Base-by-base conservation (phyloP, 192 early-diverging fungal genomes). In the Coemansia sp. region DNA sequence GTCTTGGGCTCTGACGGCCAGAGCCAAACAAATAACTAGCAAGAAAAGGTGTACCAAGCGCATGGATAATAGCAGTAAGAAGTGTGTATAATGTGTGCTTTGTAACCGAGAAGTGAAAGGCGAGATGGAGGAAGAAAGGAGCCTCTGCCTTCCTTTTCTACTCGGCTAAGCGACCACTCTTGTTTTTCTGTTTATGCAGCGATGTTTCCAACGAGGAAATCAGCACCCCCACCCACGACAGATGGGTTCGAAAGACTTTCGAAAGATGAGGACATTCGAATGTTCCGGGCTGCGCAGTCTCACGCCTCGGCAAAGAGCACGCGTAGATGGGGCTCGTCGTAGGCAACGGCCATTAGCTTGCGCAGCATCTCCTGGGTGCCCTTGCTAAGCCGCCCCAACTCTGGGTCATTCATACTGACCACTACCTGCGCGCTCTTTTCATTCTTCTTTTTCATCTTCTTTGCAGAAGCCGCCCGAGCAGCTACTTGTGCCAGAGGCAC, bases 361-460 rank as follows among this genome's bases (percentile, higher is more conserved):
- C 62, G 76, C 59, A 79, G 43, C 59, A 64, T 56, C 13, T 79
- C 76, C 45, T 65, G 40, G 48, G 59, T 62, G 18, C 45, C 50
- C 18, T 38, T 38, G 10, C 62, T 39, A 9, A 33, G 37, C 16
- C 35, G 45, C 21, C 35, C 48, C 26, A 73, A 56, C 26, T 10
- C n/a, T 3, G 76, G 70, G 38, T 79, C 76, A 11, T 63, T 70
- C 9, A 79, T 53, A 9, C 42, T 65, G 16, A 79, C 35, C 20
- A 79, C 71, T 2, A 79, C 48, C 62, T 79, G 76, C 18, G 74
- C 39, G 55, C 55, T 21, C 46, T 37, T 61, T 14, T 42, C 5
- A 16, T 37, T 57, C 39, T 48, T 24, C 31, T 18, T 18, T 14
- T 59, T 39, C 46, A 33, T 53, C 9, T 63, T 43, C 21, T 39